Base-by-base conservation (phyloP, 257 asterid species). In the Henckelia pumila region DNA sequence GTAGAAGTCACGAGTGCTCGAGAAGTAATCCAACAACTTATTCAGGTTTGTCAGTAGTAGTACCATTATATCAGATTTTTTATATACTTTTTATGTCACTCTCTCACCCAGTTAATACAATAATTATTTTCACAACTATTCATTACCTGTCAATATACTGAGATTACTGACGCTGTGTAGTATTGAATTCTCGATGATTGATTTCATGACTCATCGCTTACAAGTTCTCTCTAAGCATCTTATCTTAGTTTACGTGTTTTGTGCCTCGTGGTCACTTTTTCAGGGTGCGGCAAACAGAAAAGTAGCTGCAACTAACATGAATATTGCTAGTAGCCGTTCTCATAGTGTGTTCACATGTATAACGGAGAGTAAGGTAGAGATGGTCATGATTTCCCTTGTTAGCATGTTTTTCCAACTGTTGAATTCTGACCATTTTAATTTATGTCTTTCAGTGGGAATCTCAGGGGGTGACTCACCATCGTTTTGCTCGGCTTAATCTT, bases 261-360 rank as follows among this genome's bases (percentile, higher is more conserved):
- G 61, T 26, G 25, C 28, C 64, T 64, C 68, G 61, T 26, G 59
- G 57, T 69, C 56, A 14, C 60, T 44, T 70, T 52, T 72, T 64
- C 95, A 94, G 99, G 99, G 99, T 63, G 82, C 97, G 64, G 81
- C 91, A 53, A 94, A 91, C 78, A 85, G 99, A 74, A 94, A 94
- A 82, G 99, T 94, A 25, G 99, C 99, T 49, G 83, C 99, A 26
- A 94, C 99, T 75, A 94, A 94, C 77, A 94, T 94, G 99, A 91
- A 91, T 69, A 91, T 78, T 73, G 97, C 97, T 61, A 94, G 99
- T 81, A 94, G 99, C 79, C 96, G 99, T 73, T 94, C 99, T 8
- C 99, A 94, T 67, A 91, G 99, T 70, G 99, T 94, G 57, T 94
- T 94, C 80, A 91, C 99, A 49, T 91, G 99, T 70, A 78, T 86